These are phyloP conservation scores for Boletus eberwhitei DNA, from an alignment of 768 basidiomycete genomes.

Conservation along the genomic window DNA sequence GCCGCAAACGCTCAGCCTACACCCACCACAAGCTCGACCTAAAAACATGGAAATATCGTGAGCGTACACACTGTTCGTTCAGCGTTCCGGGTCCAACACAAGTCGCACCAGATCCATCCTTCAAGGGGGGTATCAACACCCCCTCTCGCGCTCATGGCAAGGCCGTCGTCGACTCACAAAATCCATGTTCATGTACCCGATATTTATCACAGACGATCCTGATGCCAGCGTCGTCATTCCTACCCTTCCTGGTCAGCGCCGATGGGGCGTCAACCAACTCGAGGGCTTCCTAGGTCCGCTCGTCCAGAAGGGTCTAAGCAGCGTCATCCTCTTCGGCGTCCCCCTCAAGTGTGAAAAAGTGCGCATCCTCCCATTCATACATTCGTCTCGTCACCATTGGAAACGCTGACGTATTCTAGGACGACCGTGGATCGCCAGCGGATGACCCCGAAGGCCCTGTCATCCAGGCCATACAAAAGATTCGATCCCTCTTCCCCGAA, in stretches of 20 bases:
- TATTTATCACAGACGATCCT: constrained; percentile 95
- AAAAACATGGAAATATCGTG: constrained; percentile 44
- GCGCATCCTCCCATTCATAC: constrained; percentile 1
- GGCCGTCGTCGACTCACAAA: constrained; percentile 74
- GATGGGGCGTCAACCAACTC: constrained; percentile 96
- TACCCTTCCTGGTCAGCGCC: constrained; percentile 78
- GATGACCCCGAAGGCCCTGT: constrained; percentile 91
- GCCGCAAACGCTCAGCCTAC: background rate
- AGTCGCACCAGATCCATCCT: constrained; percentile 57
- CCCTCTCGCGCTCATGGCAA: constrained; percentile 87
- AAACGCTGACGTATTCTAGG: constrained; percentile 43
- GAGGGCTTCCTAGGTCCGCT: constrained; percentile 83
- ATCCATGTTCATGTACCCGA: constrained; percentile 98
- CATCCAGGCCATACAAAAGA: constrained; percentile 82
- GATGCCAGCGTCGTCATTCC: constrained; percentile 76
- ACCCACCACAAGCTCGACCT: background rate
- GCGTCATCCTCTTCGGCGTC: constrained; percentile 94
- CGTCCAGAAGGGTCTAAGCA: constrained; percentile 83
- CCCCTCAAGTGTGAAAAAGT: constrained; percentile 81
- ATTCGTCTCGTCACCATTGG: background rate
- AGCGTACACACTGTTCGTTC: constrained; percentile 13
- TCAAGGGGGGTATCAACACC: constrained; percentile 93
- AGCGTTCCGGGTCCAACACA: constrained; percentile 1
- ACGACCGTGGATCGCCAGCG: constrained; percentile 78
- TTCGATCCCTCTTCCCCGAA: constrained; percentile 73